Evolutionary conservation across 148 eudicot genomes (phyloP).

Genomic region (Rhododendron ferrugineum): DNA sequence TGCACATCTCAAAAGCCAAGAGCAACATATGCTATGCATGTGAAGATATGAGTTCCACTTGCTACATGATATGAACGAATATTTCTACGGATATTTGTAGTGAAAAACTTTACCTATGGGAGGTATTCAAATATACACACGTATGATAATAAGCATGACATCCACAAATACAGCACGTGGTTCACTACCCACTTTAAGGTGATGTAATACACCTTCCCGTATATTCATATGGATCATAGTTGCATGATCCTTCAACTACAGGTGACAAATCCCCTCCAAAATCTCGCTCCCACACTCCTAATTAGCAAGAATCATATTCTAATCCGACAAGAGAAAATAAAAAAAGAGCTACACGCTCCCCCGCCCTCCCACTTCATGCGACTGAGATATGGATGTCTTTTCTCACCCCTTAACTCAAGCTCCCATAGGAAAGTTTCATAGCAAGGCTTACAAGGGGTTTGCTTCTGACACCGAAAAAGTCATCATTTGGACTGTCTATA

Average conservation of each 20-base stretch:
- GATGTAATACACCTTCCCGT: not conserved
- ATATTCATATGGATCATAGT: not conserved
- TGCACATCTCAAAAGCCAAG: too few relatives aligned
- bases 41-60: too few relatives aligned
- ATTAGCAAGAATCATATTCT: not conserved
- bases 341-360: not conserved
- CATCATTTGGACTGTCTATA: not conserved
- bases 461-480: not conserved
- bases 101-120: too few relatives aligned
- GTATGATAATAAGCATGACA: not conserved
- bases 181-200: not conserved
- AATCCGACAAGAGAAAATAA: not conserved
- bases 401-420: not conserved
- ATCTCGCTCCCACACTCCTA: not conserved
- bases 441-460: not conserved
- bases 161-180: not conserved
- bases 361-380: not conserved
- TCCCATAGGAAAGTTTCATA: not conserved
- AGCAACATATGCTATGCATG: too few relatives aligned
- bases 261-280: not conserved
- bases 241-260: not conserved
- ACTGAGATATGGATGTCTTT: not conserved
- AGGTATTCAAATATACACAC: too few relatives aligned
- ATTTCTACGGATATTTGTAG: too few relatives aligned
- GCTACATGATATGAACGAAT: too few relatives aligned